phyloP scores from a whole-genome alignment of 345 rosid species.

The Erodium maritimum region DNA sequence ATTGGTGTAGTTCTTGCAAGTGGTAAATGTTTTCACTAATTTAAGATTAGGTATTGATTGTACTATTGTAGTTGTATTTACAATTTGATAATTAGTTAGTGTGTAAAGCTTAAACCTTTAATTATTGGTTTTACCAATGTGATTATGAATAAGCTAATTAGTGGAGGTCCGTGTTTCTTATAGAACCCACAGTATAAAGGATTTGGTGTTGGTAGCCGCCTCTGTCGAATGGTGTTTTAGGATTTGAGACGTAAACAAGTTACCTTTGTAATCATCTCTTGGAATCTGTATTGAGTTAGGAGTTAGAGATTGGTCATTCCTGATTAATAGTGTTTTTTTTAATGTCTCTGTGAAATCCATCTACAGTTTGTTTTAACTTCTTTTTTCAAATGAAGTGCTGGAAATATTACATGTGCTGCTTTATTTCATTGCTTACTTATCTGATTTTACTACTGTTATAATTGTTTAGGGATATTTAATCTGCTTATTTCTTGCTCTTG shows the following conservation, averaged over 20 bases:
- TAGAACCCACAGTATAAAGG: neutral
- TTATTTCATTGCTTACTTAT: neutral
- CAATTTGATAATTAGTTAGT: neutral
- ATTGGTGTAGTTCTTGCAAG: neutral
- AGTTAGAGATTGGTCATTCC: neutral
- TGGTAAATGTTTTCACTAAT: no score
- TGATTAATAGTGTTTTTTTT: neutral
- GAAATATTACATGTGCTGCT: neutral
- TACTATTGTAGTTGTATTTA: neutral
- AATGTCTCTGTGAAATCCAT: neutral
- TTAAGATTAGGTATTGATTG: neutral
- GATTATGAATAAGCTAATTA: neutral
- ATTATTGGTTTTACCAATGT: neutral
- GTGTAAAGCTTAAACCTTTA: neutral
- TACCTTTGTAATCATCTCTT: neutral
- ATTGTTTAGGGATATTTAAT: constrained; percentile 60
- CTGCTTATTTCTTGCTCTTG: constrained; percentile 79
- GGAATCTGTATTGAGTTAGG: neutral
- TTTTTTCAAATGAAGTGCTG: no score
- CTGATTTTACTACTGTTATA: constrained; percentile 4
- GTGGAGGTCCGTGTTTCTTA: neutral
- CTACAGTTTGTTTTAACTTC: no score
- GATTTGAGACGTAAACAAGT: no score
- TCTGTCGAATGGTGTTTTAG: neutral
- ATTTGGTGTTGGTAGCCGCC: no score